Evolutionary conservation across 768 basidiomycete genomes (phyloP).

Genomic region (Megacollybia marginata): DNA sequence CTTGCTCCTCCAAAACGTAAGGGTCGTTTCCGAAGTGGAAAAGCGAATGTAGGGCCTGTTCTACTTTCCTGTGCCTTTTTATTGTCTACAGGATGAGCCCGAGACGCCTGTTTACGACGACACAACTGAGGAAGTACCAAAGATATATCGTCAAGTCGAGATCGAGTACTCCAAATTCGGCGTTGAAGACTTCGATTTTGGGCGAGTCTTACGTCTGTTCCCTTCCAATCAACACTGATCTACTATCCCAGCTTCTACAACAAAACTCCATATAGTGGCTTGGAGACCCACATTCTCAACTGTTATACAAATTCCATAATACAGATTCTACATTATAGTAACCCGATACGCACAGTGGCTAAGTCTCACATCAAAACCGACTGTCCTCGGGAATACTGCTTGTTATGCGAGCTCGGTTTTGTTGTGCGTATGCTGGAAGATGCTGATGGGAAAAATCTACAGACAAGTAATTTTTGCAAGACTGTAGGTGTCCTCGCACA

Average conservation of each 20-base stretch:
- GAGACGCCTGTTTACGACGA: conserved; percentile 43
- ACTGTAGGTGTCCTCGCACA: conserved; percentile 86
- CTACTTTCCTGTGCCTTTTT: conserved; percentile 2
- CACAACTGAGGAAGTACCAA: conserved; percentile 57
- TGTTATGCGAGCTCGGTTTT: conserved; percentile 93
- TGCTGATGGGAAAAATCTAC: conserved; percentile 89
- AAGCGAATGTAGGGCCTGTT: conserved; percentile 34
- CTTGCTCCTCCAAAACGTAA: conserved; percentile 45
- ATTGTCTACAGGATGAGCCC: conserved; percentile 35
- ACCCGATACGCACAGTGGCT: conserved; percentile 72
- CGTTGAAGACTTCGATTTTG: conserved; percentile 98
- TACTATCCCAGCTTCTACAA: conserved; percentile 74
- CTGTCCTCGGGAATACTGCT: conserved; percentile 86
- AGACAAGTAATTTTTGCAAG: conserved; percentile 95
- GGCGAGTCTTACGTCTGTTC: conserved; percentile 34
- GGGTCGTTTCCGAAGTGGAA: conserved; percentile 84
- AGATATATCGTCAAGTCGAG: conserved; percentile 84
- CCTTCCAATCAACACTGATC: conserved; percentile 1
- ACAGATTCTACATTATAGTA: conserved; percentile 83
- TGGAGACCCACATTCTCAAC: conserved; percentile 95
- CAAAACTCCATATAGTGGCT: conserved; percentile 79
- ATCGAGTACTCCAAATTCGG: conserved; percentile 99
- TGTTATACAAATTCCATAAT: conserved; percentile 92
- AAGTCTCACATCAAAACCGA: conserved; percentile 88
- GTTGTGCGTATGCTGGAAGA: conserved; percentile 94